Evolutionary conservation across 2,329 filamentous ascomycete genomes (phyloP).

Genomic region (Aspergillus terreus): DNA sequence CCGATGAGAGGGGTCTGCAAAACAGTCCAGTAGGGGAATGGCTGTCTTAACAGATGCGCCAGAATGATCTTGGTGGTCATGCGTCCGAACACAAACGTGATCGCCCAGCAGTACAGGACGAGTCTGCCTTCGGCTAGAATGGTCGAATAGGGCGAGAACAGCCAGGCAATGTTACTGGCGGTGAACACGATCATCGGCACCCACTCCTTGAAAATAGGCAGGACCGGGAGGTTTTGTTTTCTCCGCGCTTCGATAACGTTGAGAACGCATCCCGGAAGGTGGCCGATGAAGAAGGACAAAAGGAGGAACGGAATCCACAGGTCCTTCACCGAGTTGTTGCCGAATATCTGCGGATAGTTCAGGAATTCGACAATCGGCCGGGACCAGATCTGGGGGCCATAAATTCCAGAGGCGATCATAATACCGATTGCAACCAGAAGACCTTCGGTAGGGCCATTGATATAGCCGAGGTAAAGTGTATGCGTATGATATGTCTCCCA

Average conservation of each 20-base stretch:
- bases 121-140: slow-evolving; percentile 81
- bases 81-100: slow-evolving; percentile 95
- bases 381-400: slow-evolving; percentile 83
- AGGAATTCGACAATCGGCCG: slow-evolving; percentile 68
- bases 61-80: slow-evolving; percentile 99
- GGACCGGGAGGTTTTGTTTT: slow-evolving; percentile 66
- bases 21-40: slow-evolving; percentile 95
- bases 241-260: slow-evolving; percentile 79
- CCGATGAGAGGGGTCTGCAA: slow-evolving; percentile 83
- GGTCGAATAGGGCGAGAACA: slow-evolving; percentile 83
- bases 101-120: slow-evolving; percentile 84
- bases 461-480: slow-evolving; percentile 89
- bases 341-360: slow-evolving; percentile 61
- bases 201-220: slow-evolving; percentile 90
- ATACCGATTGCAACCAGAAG: slow-evolving; percentile 80
- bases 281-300: slow-evolving; percentile 62
- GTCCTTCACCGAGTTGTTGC: slow-evolving; percentile 73
- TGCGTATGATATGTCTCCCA: slow-evolving; percentile 99
- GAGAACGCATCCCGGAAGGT: slow-evolving; percentile 83
- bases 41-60: slow-evolving; percentile 86
- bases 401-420: slow-evolving; percentile 84
- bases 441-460: slow-evolving; percentile 97
- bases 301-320: slow-evolving; percentile 77
- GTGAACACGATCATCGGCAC: slow-evolving; percentile 83
- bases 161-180: slow-evolving; percentile 71